Base-by-base conservation (phyloP, 2,329 filamentous ascomycete species). In the Camillea tinctor region DNA sequence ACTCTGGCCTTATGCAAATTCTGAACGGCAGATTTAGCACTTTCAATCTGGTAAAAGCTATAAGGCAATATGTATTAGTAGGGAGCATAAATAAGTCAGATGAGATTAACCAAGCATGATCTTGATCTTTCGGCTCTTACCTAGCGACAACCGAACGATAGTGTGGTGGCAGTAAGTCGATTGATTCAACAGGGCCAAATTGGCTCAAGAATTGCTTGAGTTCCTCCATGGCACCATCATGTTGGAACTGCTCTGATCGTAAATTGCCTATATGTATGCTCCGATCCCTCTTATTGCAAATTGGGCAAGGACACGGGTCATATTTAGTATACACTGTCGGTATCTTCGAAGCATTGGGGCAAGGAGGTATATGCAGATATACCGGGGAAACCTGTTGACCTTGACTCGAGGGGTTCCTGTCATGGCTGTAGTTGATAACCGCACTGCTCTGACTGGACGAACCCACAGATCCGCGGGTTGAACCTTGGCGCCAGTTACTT, bases 181-280 rank as follows among this genome's bases (percentile, higher is more conserved):
- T 50, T 1, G 11, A 20, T 1, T 64, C 51, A 5, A 68, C 30
- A 2, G 19, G 1, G 6, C 67, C 67, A 22, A 55, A 66, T 17
- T 54, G 30, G 57, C 54, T 57, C 44, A 69, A 68, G 53, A 60
- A 9, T 2, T 55, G 19, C 9, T 19, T 52, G 15, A 66, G 17
- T 2, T 8, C 48, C 17, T 56, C 13, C 15, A 50, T 11, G 17
- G 2, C 24, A 3, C 7, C 13, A 2, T 23, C 52, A 2, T 17
- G 30, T 15, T 9, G 19, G 19, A 19, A 44, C 5, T 44, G 17
- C 4, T 30, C 30, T 9, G 40, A 2, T 11, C 8, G 9, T 20
- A 66, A 56, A 4, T 51, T 11, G 21, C 20, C 54, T 3, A 71
- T 52, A 19, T 55, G 66, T 22, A 71, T 53, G 1, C 59, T 63